Base-by-base conservation (phyloP, 192 early-diverging fungal genomes). In the Coemansia sp. region DNA sequence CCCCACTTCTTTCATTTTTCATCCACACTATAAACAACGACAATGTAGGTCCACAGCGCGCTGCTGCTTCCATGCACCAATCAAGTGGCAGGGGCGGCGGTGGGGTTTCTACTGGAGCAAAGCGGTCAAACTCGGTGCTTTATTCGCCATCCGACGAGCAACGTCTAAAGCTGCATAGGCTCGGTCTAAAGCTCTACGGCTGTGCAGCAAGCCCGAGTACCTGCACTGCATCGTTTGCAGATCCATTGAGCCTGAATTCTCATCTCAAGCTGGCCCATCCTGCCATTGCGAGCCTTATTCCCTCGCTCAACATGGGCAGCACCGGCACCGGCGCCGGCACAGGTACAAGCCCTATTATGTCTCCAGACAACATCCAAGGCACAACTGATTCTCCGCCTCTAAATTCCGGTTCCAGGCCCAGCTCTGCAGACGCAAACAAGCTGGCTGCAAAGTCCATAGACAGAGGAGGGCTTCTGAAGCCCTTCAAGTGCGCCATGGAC, bases 401-500 rank as follows among this genome's bases (percentile, higher is more conserved):
- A 16, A 45, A 5, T 16, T 8, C 17, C 14, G 7, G 12, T 45
- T 5, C 42, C 7, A 45, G 42, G 14, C 42, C 42, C 42, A 45
- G 42, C 42, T 45, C 42, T 5, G 42, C 34, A 0, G 56, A 12
- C 18, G 56, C 56, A 7, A 33, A 18, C 25, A 17, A 28, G 16
- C 25, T 59, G 33, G 61, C 45, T 7, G 16, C 29, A 7, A 38
- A 12, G 42, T 45, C 63, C n/a, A 16, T 11, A 30, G 64, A 50
- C 36, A 63, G 56, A 28, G 61, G 56, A 28, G 61, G 56, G 25
- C 31, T 34, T 18, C 33, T 65, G 7, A 76, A 72, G 67, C 90
- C 92, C 8, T 93, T 87, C 67, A 80, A 85, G 38, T 93, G 92
- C 42, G 87, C 82, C 0, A 86, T 88, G 67, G 58, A 79, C 1